These are phyloP conservation scores for Ceratobasidium sp. DNA, from an alignment of 1,284 basidiomycete genomes.

Conservation along the genomic window DNA sequence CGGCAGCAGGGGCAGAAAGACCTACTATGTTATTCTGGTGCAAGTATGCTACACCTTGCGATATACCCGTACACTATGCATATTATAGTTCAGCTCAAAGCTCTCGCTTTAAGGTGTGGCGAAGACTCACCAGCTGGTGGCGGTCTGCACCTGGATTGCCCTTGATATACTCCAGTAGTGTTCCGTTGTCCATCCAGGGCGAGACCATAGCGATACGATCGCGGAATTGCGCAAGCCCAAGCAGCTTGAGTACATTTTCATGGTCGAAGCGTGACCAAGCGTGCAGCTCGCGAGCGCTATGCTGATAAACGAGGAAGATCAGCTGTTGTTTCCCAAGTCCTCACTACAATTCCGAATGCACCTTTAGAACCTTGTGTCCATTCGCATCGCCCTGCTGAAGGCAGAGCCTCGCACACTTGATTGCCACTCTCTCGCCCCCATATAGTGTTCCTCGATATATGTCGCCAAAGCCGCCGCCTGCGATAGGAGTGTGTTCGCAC, in stretches of 20 bases:
- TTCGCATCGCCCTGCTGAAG: background rate
- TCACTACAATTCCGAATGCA: background rate
- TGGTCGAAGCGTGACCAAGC: background rate
- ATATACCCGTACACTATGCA: too few species aligned
- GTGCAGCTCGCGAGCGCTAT: background rate
- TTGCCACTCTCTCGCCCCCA: background rate
- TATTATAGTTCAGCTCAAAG: too few species aligned
- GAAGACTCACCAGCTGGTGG: background rate
- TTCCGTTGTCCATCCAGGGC: background rate
- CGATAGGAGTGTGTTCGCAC: background rate
- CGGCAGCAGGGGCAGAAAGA: too few species aligned
- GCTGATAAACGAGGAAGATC: too few species aligned
- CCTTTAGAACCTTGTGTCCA: background rate
- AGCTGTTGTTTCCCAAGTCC: too few species aligned
- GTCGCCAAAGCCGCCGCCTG: conserved; percentile 11
- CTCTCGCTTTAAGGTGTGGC: too few species aligned
- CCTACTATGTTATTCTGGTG: too few species aligned
- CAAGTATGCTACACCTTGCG: too few species aligned
- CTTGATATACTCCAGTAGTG: background rate
- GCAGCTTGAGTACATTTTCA: background rate
- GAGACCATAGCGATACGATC: background rate
- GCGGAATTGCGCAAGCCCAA: background rate
- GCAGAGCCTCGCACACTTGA: conserved; percentile 5
- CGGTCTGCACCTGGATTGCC: background rate
- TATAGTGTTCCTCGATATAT: background rate